Evolutionary conservation across 805 yeast genomes (phyloP).

Genomic region (Cyberlindnera xishuangbannaensis): DNA sequence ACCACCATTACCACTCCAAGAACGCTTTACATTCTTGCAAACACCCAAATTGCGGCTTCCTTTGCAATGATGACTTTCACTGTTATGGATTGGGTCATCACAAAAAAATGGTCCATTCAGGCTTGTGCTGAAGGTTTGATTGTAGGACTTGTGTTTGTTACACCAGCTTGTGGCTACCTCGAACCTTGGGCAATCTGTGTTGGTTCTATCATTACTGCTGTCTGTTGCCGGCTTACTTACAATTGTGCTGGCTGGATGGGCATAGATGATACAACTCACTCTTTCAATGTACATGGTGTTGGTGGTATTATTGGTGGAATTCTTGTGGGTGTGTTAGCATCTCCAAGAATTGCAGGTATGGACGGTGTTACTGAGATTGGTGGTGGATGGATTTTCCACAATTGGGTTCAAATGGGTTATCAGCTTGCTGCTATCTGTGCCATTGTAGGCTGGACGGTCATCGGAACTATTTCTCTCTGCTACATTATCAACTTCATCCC

Average conservation of each 20-base stretch:
- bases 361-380: slow-evolving; percentile 78
- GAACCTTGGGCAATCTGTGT: slow-evolving; percentile 89
- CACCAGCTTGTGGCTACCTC: slow-evolving; percentile 88
- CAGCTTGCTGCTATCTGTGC: slow-evolving; percentile 60
- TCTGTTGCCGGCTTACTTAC: slow-evolving; percentile 82
- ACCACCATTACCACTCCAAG: slow-evolving; percentile 76
- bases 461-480: slow-evolving; percentile 37
- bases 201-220: slow-evolving; percentile 73
- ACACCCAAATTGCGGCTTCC: slow-evolving; percentile 84
- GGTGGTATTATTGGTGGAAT: slow-evolving; percentile 89
- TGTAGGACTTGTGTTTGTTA: slow-evolving; percentile 96
- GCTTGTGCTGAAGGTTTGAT: slow-evolving; percentile 93
- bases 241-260: slow-evolving; percentile 69
- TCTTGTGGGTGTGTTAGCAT: slow-evolving; percentile 82
- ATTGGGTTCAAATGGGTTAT: slow-evolving; percentile 86
- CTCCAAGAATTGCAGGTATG: slow-evolving; percentile 79
- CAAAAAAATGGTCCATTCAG: slow-evolving; percentile 85
- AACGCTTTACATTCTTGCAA: slow-evolving; percentile 84
- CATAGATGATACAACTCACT: slow-evolving; percentile 90
- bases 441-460: slow-evolving; percentile 39
- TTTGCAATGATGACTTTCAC: slow-evolving; percentile 90
- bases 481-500: slow-evolving; percentile 46
- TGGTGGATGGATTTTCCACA: slow-evolving; percentile 93
- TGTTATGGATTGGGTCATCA: slow-evolving; percentile 75
- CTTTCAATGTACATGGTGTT: slow-evolving; percentile 94